Conservation (phyloP, 2,329 filamentous ascomycete genomes). For the Beauveria bassiana region DNA sequence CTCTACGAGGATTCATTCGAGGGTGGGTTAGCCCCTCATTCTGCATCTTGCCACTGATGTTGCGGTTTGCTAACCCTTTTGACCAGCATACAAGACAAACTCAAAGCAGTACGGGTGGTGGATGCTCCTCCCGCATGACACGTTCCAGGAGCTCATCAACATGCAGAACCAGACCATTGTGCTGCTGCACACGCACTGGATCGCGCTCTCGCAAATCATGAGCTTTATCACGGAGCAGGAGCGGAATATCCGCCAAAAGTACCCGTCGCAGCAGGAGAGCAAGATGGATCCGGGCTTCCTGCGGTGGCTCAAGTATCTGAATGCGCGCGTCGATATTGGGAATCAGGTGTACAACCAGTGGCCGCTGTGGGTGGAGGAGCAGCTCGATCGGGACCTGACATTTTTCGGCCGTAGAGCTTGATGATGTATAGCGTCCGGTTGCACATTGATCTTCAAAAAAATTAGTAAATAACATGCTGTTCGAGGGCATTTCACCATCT, state of each 20-base stretch:
- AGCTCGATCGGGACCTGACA: constrained; percentile 35
- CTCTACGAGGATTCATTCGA: constrained; percentile 45
- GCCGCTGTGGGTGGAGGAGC: constrained; percentile 47
- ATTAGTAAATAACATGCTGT: not conserved
- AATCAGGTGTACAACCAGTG: constrained; percentile 41
- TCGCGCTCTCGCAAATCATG: constrained; percentile 48
- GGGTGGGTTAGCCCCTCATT: constrained; percentile 27
- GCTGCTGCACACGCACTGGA: constrained; percentile 47
- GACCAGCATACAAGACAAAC: constrained; percentile 41
- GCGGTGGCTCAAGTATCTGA: constrained; percentile 45
- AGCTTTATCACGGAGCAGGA: constrained; percentile 38
- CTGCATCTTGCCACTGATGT: not conserved
- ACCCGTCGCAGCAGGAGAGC: constrained; percentile 17
- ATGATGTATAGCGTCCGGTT: too few relatives aligned
- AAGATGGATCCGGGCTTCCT: constrained; percentile 35
- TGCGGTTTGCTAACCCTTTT: not conserved
- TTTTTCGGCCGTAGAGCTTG: constrained; percentile 32
- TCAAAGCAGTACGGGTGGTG: constrained; percentile 47
- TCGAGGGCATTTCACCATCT: too few relatives aligned
- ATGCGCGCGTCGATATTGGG: constrained; percentile 36
- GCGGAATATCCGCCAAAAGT: constrained; percentile 23
- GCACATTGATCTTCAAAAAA: not conserved
- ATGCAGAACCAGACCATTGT: constrained; percentile 36
- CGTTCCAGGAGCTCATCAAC: constrained; percentile 44
- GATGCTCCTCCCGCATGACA: constrained; percentile 47